phyloP scores from a whole-genome alignment of 2,329 filamentous ascomycete genomes.

The Fusarium heterosporum region DNA sequence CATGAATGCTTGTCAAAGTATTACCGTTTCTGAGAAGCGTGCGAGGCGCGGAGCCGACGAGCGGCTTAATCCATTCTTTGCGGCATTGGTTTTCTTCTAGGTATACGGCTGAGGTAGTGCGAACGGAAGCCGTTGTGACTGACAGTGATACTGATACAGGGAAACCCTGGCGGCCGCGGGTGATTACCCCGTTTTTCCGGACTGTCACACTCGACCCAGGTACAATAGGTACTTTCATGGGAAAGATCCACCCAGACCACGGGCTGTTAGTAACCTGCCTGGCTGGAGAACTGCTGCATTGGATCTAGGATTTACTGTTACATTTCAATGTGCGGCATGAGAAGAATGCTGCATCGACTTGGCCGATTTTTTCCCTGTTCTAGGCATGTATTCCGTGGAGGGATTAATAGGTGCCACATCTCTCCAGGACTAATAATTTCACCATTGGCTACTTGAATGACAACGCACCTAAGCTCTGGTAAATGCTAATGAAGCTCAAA shows the following conservation, averaged over 20 bases:
- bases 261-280: conserved; percentile 7
- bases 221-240: neutral
- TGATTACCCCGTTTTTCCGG: conserved; percentile 28
- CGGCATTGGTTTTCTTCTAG: conserved; percentile 1
- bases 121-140: conserved; percentile 17
- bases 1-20: too few species aligned
- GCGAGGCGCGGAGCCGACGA: neutral
- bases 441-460: neutral
- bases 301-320: neutral
- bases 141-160: conserved; percentile 19
- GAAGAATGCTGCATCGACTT: neutral
- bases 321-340: neutral
- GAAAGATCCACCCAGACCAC: conserved; percentile 6
- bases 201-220: conserved; percentile 20
- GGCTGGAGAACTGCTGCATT: neutral
- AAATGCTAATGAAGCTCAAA: conserved; percentile 5
- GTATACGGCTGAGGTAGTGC: conserved; percentile 2
- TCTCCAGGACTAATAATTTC: neutral
- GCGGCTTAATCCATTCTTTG: neutral
- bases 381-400: neutral
- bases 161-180: conserved; percentile 31
- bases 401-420: neutral
- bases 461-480: neutral
- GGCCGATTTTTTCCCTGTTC: neutral
- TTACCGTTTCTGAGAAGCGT: neutral